Base-by-base conservation (phyloP, 2,329 filamentous ascomycete species). In the Pestalotiopsis sp. region DNA sequence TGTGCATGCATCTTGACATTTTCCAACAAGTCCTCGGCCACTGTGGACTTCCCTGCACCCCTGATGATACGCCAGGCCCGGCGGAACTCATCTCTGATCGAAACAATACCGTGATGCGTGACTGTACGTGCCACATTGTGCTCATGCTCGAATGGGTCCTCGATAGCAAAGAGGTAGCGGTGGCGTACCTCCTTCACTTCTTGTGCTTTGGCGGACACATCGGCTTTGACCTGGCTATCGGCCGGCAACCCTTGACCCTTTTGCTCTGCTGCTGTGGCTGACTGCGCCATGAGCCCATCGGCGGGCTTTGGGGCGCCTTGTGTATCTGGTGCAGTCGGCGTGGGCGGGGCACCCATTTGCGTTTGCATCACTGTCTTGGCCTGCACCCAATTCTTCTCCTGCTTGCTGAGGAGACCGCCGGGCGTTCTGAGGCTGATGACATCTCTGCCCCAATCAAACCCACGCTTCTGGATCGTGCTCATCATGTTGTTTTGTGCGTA, bases 111-210 rank as follows among this genome's bases (percentile, higher is more conserved):
- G 70, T 90, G 88, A 75, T 95, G 92, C 6, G 92, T 94, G 1
- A 97, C 94, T 0, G 94, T 97, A 64, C 93, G 86, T 3, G 93
- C 95, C 41, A 97, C 92, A 74, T 97, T 98, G 80, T 97, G 94
- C 56, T 94, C 91, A 2, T 90, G 81, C 81, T 97, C 94, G 75
- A 97, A 97, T 0, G 95, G 95, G 78, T 97, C 95, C 77, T 97
- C 95, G 70, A 98, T 95, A 40, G 93, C 93, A 72, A 97, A 92
- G 4, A 97, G 86, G 78, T 94, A 97, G 13, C 94, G 89, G 75
- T 94, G 89, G 2, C 92, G 89, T 14, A 95, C 86, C 75, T 94
- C 92, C 73, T 92, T 93, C 65, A 87, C 75, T 40, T 86, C 83
- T 4, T 76, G 75, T 12, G 77, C 71, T 65, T 80, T 82, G 3